Base-by-base conservation (phyloP, 1,284 basidiomycete species). In the Apiotrichum domesticum region DNA sequence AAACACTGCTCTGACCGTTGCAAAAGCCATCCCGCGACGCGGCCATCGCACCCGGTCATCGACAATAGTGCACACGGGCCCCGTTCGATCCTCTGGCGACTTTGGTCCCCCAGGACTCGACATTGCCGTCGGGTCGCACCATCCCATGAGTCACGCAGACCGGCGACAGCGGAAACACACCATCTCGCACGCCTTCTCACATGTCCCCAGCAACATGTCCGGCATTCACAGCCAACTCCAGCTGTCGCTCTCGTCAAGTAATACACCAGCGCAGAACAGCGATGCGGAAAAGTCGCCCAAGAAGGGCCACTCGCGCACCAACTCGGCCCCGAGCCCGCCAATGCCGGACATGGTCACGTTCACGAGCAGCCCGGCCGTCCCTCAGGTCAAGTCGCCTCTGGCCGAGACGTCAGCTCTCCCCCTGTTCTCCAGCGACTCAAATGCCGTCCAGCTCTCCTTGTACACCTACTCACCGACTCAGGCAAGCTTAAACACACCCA, bases 381-480 rank as follows among this genome's bases (percentile, higher is more conserved):
- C 21, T 1, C 47, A 49, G 37, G n/a, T 49, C 11, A 49, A 49
- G 47, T 49, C 47, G 35, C 47, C 47, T 4, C 15, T 37, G 10
- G 34, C 4, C 9, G 59, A 43, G 11, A 50, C 11, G n/a, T 46
- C 10, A 35, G n/a, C 7, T 2, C 29, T 29, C 11, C 32, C 37
- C 37, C 13, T 33, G 35, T 51, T 37, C 35, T 46, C 47, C 1
- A 33, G 15, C 7, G 44, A 53, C 37, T 63, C 14, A 62, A 67
- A 55, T 41, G 49, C 58, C 6, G 66, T 59, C 15, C 40, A 47
- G 3, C 61, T 66, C 6, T 56, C 56, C 0, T 52, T 73, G 35
- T 72, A 73, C 57, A 74, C 71, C 3, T 73, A 73, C 59, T 65
- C 63, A 39, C 68, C 71, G n/a, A 34, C 46, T 2, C 39, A 39